Base-by-base conservation (phyloP, 2,329 filamentous ascomycete genomes). In the Sodiomyces alkalinus region DNA sequence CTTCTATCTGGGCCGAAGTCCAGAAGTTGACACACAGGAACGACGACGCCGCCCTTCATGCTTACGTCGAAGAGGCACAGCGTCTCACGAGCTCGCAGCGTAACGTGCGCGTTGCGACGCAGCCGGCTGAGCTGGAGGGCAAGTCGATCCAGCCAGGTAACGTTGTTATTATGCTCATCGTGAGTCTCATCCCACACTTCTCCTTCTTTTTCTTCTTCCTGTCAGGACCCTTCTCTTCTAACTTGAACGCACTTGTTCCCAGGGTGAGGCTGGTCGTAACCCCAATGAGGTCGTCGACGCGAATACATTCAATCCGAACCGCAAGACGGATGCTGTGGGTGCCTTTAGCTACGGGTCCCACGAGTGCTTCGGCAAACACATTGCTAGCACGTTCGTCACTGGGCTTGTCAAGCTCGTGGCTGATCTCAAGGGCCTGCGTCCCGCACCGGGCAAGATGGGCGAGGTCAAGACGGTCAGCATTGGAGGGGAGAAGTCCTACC, bases 281-380 rank as follows among this genome's bases (percentile, higher is more conserved):
- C 37, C 49, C 2, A 34, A 43, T 11, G 51, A 54, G 15, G 42
- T 61, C 7, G 33, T 47, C 12, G 39, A 56, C 14, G 44, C 57
- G 1, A 39, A 46, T 20, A 45, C 49, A 30, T 64, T 67, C 35
- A 48, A 58, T 21, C 47, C 59, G 2, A 47, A 52, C 15, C 55
- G 62, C 31, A 48, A 55, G 33, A 39, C 38, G 4, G 47, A 47
- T 4, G 41, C 48, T 2, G 55, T 65, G 17, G 51, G 54, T 2
- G 46, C 58, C 13, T 64, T 56, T 33, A 58, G 58, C 38, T 54
- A 53, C 29, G 60, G 60, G 0, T 52, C 56, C 18, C 61, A 67
- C 40, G 50, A 58, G 17, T 66, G 62, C 32, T 17, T 62, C 2
- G 55, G 51, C 21, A 48, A 50, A 19, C 49, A 61, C 4, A 37